phyloP scores from a whole-genome alignment of 2,329 filamentous ascomycete genomes.

The Talaromyces amestolkiae region DNA sequence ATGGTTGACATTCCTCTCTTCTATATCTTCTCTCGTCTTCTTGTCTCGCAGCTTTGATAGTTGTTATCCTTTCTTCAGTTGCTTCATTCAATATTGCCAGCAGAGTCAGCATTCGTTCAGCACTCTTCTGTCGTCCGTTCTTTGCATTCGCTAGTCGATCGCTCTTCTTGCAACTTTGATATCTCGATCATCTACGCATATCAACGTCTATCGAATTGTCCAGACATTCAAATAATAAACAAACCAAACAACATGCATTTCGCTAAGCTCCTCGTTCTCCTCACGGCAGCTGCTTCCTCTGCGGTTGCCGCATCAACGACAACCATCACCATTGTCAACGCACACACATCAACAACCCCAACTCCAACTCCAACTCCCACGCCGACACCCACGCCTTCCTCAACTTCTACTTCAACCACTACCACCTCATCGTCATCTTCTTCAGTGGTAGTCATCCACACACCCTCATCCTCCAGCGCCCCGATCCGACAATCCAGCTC shows the following conservation, averaged over 20 bases:
- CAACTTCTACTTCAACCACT: constrained; percentile 8
- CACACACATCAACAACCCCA: constrained; percentile 21
- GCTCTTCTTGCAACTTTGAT: constrained; percentile 4
- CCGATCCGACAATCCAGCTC: constrained; percentile 9
- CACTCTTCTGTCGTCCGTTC: constrained; percentile 15
- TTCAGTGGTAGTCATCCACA: background rate
- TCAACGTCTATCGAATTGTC: background rate
- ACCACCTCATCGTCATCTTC: constrained; percentile 4
- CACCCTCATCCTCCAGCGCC: constrained; percentile 9
- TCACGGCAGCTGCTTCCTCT: constrained; percentile 25
- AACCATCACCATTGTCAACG: constrained; percentile 29
- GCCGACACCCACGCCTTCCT: constrained; percentile 6
- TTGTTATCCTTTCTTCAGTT: background rate
- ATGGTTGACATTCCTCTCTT: background rate
- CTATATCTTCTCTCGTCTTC: background rate
- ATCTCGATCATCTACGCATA: background rate
- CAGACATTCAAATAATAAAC: background rate
- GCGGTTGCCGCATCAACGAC: constrained; percentile 28
- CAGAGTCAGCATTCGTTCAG: constrained; percentile 7
- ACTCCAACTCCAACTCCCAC: constrained; percentile 20
- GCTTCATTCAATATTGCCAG: background rate
- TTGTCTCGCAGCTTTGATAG: background rate
- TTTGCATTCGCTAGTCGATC: constrained; percentile 12
- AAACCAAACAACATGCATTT: constrained; percentile 31
- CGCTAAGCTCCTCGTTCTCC: constrained; percentile 33